Conservation (phyloP, 805 yeast species). For the Candida sakaeoensis region DNA sequence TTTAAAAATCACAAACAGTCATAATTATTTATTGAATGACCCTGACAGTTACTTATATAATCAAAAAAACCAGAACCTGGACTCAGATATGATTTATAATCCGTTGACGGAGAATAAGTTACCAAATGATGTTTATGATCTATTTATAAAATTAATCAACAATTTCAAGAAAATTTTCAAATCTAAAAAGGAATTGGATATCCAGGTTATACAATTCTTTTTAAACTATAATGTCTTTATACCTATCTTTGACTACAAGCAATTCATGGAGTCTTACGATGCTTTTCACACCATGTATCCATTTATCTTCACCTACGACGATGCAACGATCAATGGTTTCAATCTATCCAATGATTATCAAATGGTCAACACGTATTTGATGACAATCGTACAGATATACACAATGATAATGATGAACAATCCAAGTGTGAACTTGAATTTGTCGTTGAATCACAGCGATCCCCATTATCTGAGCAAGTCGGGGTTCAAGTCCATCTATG, state of each 20-base stretch:
- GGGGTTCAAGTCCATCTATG: constrained; percentile 35
- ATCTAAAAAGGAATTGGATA: constrained; percentile 40
- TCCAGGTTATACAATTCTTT: constrained; percentile 46
- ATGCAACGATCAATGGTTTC: constrained; percentile 45
- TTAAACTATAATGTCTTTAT: constrained; percentile 50
- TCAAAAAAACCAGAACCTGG: constrained; percentile 33
- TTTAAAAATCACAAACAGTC: constrained; percentile 41
- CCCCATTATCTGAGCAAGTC: constrained; percentile 29
- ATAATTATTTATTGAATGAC: constrained; percentile 38
- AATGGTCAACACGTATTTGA: constrained; percentile 40
- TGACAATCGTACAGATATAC: constrained; percentile 45
- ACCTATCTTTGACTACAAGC: constrained; percentile 52
- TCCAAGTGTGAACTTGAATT: constrained; percentile 40
- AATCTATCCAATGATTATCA: constrained; percentile 44
- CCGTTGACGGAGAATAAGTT: constrained; percentile 33
- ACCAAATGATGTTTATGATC: constrained; percentile 40
- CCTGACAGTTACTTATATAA: constrained; percentile 41
- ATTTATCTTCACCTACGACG: constrained; percentile 44
- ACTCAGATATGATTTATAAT: constrained; percentile 37
- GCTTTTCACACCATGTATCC: constrained; percentile 47
- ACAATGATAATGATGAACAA: constrained; percentile 52
- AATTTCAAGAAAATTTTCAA: constrained; percentile 39
- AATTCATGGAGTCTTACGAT: constrained; percentile 50
- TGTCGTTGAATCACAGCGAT: constrained; percentile 33
- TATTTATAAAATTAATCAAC: constrained; percentile 41